A percentile compares a stretch with the other conserved stretches of the same genome.
Evolutionary conservation across 805 yeast species (phyloP).

Genomic region (Torulaspora indica): DNA sequence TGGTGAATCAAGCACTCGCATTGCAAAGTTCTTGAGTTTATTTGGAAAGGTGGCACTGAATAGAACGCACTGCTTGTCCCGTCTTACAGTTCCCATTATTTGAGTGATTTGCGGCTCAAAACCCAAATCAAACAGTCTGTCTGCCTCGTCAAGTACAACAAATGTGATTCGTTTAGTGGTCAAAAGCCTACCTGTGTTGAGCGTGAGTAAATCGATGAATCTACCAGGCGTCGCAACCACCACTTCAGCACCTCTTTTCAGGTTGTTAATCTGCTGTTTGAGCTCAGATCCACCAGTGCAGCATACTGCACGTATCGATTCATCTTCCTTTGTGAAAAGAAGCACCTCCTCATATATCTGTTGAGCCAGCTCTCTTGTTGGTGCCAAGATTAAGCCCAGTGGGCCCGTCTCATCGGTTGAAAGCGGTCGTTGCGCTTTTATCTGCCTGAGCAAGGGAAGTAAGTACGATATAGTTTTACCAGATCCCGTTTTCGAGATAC

Average conservation of each 20-base stretch:
- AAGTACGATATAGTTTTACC: constrained; percentile 91
- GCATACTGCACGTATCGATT: constrained; percentile 55
- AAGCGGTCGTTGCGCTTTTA: constrained; percentile 62
- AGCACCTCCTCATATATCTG: constrained; percentile 71
- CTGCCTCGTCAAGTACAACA: constrained; percentile 93
- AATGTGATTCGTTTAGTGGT: constrained; percentile 67
- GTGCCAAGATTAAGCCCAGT: constrained; percentile 72
- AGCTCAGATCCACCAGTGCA: constrained; percentile 91
- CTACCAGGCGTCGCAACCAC: constrained; percentile 95
- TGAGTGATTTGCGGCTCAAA: constrained; percentile 93
- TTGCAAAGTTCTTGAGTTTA: constrained; percentile 71
- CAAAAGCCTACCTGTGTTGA: constrained; percentile 70
- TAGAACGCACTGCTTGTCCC: constrained; percentile 82
- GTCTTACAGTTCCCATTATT: constrained; percentile 68
- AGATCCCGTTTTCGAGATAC: constrained; percentile 94
- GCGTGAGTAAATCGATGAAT: constrained; percentile 78
- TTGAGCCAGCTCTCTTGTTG: constrained; percentile 86
- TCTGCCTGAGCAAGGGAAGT: constrained; percentile 78
- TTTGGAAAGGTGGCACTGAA: constrained; percentile 93
- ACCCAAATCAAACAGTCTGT: constrained; percentile 93
- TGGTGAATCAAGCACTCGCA: constrained; percentile 57
- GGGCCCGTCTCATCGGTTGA: constrained; percentile 59
- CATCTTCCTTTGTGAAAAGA: constrained; percentile 42
- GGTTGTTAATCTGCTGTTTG: constrained; percentile 71
- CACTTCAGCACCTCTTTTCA: constrained; percentile 73